Evolutionary conservation across 305 asterid genomes (phyloP), one percentile per base, ranked within the genome.

Genomic region (Fraxinus dipetala): DNA sequence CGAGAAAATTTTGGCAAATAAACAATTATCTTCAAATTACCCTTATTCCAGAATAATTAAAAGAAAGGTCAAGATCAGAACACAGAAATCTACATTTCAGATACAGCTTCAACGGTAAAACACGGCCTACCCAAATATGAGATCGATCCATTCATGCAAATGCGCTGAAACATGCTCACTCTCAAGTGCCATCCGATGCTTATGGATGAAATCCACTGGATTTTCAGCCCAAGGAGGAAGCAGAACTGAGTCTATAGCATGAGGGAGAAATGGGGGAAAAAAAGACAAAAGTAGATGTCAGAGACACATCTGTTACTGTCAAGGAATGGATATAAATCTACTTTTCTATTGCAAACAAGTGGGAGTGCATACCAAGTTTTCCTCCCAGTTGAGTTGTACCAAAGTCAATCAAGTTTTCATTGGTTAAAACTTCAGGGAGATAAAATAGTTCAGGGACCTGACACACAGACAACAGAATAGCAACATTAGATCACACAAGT

Each of bases 361-460:
- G 51, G 72, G 84, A 89, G 77, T 73, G 61, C 92, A 81, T 93
- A 96, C 99, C 99, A 85, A 93, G 94, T 88, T 93, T 96, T 86
- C 93, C 99, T 85, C 99, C 98, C 73, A 93, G 90, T 83, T 96
- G 99, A n/a, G 99, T 96, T 34, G 94, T 92, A 78, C 99, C 99
- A 82, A 94, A 96, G 86, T 96, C 98, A 78, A 94, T 90, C 20
- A 91, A 90, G 89, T 96, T 96, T 82, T 86, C 97, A 84, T 96
- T 96, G 85, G 93, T 92, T 79, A 96, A 86, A 85, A 88, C 87
- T 90, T 96, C 99, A 24, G 99, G 98, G 82, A 94, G 93, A 87
- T 96, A 96, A 91, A 94, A 96, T 77, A 96, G 92, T 92, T 96
- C 99, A 31, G 99, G 99, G 85, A 96, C 99, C 99, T 96, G 89